Evolutionary conservation across 371 early-diverging fungal genomes (phyloP), one percentile per base, ranked within the genome.

Genomic region (Dipsacomyces acuminosporus): DNA sequence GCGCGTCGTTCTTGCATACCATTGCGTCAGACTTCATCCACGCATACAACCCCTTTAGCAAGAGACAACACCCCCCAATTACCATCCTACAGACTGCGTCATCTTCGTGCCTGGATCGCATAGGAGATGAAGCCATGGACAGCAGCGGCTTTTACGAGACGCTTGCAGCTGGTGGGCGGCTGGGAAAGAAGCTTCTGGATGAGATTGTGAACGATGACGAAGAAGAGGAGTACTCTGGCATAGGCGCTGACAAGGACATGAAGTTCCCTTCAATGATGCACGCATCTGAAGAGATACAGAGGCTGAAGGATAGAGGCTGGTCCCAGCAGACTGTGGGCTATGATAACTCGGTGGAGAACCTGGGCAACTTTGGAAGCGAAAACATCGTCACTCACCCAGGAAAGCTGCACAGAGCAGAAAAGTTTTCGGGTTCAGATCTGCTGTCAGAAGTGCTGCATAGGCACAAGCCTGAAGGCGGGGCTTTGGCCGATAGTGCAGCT

Each of bases 21-120:
- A 24, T 67, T 26, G 54, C 40, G 2, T 42, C 48, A 1, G 69
- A 67, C 15, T 33, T 67, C 42, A 24, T 44, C n/a, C 43, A 51
- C 5, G 69, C 69, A 6, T 63, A 62, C 42, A 43, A 54, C 13
- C 69, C 69, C 15, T 48, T 62, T 11, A 40, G 50, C 5, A 54
- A 43, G 20, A 36, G 46, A 22, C 58, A 48, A 18, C 41, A 42
- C 8, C 54, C 46, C 22, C 69, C 69, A 22, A 46, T 67, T 4
- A 67, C 43, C 38, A 58, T 62, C 13, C 51, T 67, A 20, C 69
- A 67, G 48, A 67, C 69, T 0, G 69, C 69, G 9, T 67, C 69
- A 19, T 67, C 69, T n/a, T 50, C 69, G 14, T 50, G 59, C 8
- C 55, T 67, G 2, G 69, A 67, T 20, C 69, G 54, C 9, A 51